Evolutionary conservation across 371 early-diverging fungal species (phyloP).

Genomic region (Funneliformis caledonium): DNA sequence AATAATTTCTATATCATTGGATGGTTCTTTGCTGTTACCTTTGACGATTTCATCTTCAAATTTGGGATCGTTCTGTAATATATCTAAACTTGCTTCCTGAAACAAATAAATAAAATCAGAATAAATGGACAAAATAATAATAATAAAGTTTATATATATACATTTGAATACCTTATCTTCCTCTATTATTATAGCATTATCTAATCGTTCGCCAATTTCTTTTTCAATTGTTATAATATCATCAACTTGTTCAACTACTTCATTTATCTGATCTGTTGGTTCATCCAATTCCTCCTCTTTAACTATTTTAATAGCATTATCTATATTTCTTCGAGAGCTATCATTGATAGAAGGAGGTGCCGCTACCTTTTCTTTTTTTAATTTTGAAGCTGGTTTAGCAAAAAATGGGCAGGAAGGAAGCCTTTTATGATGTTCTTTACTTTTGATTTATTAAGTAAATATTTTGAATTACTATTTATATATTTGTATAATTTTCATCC

Average conservation of each 20-base stretch:
- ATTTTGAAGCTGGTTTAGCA: constrained; percentile 38
- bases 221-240: too few relatives aligned
- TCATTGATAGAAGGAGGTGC: background rate
- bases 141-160: too few relatives aligned
- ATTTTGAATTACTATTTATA: background rate
- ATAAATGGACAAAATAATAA: too few relatives aligned
- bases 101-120: too few relatives aligned
- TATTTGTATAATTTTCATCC: background rate
- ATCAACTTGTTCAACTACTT: background rate
- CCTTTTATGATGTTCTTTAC: constrained; percentile 48
- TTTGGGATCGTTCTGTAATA: too few relatives aligned
- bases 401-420: constrained; percentile 46
- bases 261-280: background rate
- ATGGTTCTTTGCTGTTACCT: too few relatives aligned
- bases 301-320: background rate
- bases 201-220: background rate
- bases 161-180: too few relatives aligned
- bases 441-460: background rate
- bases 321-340: background rate
- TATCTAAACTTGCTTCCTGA: too few relatives aligned
- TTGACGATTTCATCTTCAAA: background rate
- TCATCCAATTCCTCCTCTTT: background rate
- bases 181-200: background rate
- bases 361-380: background rate
- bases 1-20: background rate